A percentile compares a stretch with the other conserved stretches of the same genome.
phyloP scores from a whole-genome alignment of 352 stramenopile genomes.

The Hyaloperonospora brassicae region DNA sequence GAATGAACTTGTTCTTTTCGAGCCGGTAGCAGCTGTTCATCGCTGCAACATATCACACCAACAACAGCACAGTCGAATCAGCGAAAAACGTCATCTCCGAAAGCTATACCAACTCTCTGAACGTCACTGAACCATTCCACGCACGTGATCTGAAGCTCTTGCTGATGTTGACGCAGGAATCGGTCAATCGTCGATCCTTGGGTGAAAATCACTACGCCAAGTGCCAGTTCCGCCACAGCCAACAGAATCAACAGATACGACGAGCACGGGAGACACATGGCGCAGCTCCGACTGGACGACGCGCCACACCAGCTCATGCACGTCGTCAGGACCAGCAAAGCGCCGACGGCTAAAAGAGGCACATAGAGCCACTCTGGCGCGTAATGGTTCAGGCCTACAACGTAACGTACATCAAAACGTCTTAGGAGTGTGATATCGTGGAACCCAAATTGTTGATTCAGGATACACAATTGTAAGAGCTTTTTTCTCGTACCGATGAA shows the following conservation, averaged over 20 bases:
- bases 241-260: conserved; percentile 56
- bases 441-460: too few species aligned
- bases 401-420: too few species aligned
- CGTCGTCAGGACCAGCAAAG: conserved; percentile 37
- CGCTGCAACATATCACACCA: conserved; percentile 21
- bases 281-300: conserved; percentile 34
- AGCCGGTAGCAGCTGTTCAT: conserved; percentile 48
- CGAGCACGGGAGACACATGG: conserved; percentile 43
- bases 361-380: conserved; percentile 61
- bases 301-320: conserved; percentile 63
- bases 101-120: not conserved
- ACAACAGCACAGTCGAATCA: conserved; percentile 5
- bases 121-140: conserved; percentile 3
- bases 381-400: conserved; percentile 48
- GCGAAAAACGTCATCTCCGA: not conserved
- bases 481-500: conserved; percentile 35
- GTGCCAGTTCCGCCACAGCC: conserved; percentile 45
- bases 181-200: conserved; percentile 48
- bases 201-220: conserved; percentile 63
- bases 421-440: too few species aligned
- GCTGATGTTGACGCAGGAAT: conserved; percentile 56
- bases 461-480: too few species aligned
- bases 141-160: conserved; percentile 54
- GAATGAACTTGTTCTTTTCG: conserved; percentile 60
- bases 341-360: conserved; percentile 46